phyloP scores from a whole-genome alignment of 352 stramenopile species.

The Phytophthora chlamydospora region DNA sequence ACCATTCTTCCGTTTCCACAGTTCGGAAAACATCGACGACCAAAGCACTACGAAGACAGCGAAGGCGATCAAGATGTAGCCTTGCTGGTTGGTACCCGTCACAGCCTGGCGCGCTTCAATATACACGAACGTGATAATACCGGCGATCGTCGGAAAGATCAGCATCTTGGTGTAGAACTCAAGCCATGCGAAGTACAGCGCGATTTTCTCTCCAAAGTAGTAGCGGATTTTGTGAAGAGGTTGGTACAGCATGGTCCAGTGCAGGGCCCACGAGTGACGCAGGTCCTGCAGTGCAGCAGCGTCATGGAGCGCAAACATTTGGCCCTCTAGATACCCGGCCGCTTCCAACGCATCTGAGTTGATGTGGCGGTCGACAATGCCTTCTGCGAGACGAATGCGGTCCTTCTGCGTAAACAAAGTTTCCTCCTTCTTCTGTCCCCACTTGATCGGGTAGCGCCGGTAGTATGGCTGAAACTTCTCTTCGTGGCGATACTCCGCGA shows the following conservation, averaged over 20 bases:
- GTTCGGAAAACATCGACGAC: slow-evolving; percentile 86
- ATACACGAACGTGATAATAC: slow-evolving; percentile 79
- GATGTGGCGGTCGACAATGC: slow-evolving; percentile 82
- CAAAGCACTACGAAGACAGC: slow-evolving; percentile 88
- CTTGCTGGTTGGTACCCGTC: slow-evolving; percentile 54
- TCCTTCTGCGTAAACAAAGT: slow-evolving; percentile 86
- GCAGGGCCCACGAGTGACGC: slow-evolving; percentile 72
- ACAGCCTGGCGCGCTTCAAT: slow-evolving; percentile 50
- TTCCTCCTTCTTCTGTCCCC: slow-evolving; percentile 69
- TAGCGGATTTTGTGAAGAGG: slow-evolving; percentile 88
- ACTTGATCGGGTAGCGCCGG: slow-evolving; percentile 78
- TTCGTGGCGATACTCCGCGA: slow-evolving; percentile 79
- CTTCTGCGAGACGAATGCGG: slow-evolving; percentile 69
- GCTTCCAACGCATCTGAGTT: slow-evolving; percentile 72
- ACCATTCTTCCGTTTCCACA: slow-evolving; percentile 91
- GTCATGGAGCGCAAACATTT: slow-evolving; percentile 92
- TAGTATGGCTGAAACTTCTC: slow-evolving; percentile 81
- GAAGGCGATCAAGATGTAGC: slow-evolving; percentile 81
- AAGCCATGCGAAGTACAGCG: slow-evolving; percentile 93
- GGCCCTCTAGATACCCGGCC: slow-evolving; percentile 55
- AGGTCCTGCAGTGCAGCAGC: slow-evolving; percentile 69
- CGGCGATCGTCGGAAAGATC: slow-evolving; percentile 74
- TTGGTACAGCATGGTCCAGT: slow-evolving; percentile 80
- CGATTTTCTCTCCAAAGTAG: slow-evolving; percentile 93
- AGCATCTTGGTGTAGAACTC: slow-evolving; percentile 95